Evolutionary conservation across 2,329 filamentous ascomycete genomes (phyloP), one percentile per base, ranked within the genome.

Genomic region (Gnomoniopsis smithogilvyi): DNA sequence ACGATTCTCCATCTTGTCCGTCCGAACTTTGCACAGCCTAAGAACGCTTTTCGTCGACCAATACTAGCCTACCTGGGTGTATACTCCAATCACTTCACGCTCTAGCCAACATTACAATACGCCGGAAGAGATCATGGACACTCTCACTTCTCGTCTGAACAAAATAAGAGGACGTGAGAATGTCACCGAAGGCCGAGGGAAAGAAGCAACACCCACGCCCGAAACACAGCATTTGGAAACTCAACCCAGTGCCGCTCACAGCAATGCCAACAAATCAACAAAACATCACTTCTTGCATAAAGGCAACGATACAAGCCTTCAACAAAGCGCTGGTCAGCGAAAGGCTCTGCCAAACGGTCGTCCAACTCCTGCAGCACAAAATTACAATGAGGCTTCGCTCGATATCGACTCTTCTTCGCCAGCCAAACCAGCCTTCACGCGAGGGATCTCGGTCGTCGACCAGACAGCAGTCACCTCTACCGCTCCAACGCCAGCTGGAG

Each of bases 401-500:
- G 56, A 55, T 2, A 4, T 8, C 26, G 26, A 30, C 26, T 30
- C 26, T 30, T 30, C 26, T 30, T 30, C 26, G 8, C 26, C 45
- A 12, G 46, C 33, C 3, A 62, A 52, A 15, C 60, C 60, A 11
- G 49, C 51, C 30, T 62, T 59, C 56, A 59, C 21, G 19, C 50
- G 60, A 17, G 60, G 60, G 11, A 26, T 38, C 6, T 62, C 60
- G 11, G 51, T 56, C 15, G n/a, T 62, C 2, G 60, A 62, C 53
- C 54, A 56, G 41, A 62, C 60, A 11, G 60, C 60, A 4, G 11
- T 59, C 10, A 51, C 57, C 7, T 62, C 60, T 2, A 49, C 60
- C 12, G 60, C 48, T 6, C 60, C 60, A 0, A 62, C 60, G 14
- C 60, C 60, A 0, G 56, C 60, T 2, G 45, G 30, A 21, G 60